Evolutionary conservation across 306 rosid genomes (phyloP), one percentile per base, ranked within the genome.

Genomic region (Rubus idaeus): DNA sequence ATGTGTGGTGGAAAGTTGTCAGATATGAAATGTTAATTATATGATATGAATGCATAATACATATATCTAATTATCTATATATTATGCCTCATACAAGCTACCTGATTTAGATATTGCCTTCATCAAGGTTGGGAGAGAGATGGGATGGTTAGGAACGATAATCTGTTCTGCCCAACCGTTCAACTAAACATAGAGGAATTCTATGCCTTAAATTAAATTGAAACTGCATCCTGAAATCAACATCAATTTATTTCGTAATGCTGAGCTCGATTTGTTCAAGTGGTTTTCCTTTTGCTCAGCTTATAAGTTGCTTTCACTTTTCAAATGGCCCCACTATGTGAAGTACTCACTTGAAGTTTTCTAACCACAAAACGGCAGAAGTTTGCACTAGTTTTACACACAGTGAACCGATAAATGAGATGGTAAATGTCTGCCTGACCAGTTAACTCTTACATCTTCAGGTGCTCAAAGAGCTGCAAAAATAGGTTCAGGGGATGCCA

Each of bases 401-500:
- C 18, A 20, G 26, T 67, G 53, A 41, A 68, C 5, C 42, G 26
- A 26, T 41, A 41, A 55, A 39, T 5, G 46, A 58, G 64, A 18
- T 23, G 62, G 53, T 11, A 4, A 47, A 23, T 75, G 21, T 47
- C 56, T 4, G 53, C 40, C 12, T 73, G 37, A 46, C 40, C 49
- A 21, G 57, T 30, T 23, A 73, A 45, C 17, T 51, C 39, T 74
- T 69, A 14, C 69, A 57, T 52, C 69, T 78, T 78, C 79, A 94
- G 98, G 83, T 94, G 98, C 81, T 89, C 90, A 68, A 90, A 89
- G 83, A 79, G 86, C 46, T 94, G 98, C 86, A 90, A 78, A 77
- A 91, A 90, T 67, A 84, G 97, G 35, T 94, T 91, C 75, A 83
- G 97, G 84, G 97, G 97, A 75, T 94, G 98, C 73, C 90, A 90